phyloP scores from a whole-genome alignment of 192 early-diverging fungal species.

The Backusella westeae region DNA sequence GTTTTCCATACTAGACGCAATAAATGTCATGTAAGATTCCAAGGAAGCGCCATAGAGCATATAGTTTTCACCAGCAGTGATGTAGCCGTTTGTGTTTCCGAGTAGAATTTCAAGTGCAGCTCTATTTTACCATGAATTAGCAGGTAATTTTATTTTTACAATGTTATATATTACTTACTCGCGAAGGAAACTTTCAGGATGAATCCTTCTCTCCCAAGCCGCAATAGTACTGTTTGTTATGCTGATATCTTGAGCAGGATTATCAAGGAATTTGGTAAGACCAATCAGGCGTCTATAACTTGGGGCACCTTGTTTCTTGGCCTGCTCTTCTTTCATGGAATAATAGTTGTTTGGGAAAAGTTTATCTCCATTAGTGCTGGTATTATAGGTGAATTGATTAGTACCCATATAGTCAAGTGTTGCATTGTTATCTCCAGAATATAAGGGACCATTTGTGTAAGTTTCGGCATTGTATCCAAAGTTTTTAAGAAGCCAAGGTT shows the following conservation, averaged over 20 bases:
- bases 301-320: neutral
- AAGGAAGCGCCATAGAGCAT: neutral
- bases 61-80: neutral
- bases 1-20: neutral
- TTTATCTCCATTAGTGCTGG: neutral
- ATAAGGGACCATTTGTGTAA: neutral
- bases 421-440: neutral
- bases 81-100: neutral
- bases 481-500: neutral
- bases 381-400: neutral
- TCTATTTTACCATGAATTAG: neutral
- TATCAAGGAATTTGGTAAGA: neutral
- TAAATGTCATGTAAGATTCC: neutral
- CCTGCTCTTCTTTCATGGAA: neutral
- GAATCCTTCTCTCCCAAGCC: neutral
- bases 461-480: neutral
- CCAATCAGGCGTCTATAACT: neutral
- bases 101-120: neutral
- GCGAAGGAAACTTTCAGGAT: constrained; percentile 2
- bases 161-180: neutral
- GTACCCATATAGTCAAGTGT: neutral
- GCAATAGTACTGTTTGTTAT: neutral
- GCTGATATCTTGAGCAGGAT: neutral
- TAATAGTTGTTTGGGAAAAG: neutral
- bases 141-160: neutral